These are phyloP conservation scores for Pythium volutum DNA, from an alignment of 352 stramenopile genomes.

Conservation along the genomic window DNA sequence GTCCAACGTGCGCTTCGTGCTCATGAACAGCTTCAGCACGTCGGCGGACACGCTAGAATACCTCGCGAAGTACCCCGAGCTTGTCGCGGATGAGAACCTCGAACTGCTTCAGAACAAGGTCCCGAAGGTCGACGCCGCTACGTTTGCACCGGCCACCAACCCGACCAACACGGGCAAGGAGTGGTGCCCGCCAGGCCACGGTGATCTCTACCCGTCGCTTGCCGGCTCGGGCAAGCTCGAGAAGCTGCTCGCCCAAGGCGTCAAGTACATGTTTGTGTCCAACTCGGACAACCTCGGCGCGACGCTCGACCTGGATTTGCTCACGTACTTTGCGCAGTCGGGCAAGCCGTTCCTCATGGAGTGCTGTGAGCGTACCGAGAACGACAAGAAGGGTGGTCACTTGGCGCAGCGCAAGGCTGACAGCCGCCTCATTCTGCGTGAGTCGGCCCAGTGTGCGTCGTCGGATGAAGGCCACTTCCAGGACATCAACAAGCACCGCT, in stretches of 20 bases:
- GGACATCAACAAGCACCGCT: conserved; percentile 86
- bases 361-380: conserved; percentile 97
- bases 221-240: conserved; percentile 83
- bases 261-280: conserved; percentile 91
- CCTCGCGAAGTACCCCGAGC: conserved; percentile 85
- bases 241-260: conserved; percentile 76
- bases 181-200: conserved; percentile 85
- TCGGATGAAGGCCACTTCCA: conserved; percentile 81
- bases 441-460: conserved; percentile 87
- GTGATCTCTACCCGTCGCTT: conserved; percentile 83
- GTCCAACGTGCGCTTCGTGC: conserved; percentile 89
- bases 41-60: conserved; percentile 85
- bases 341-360: conserved; percentile 91
- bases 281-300: conserved; percentile 89
- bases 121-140: conserved; percentile 92
- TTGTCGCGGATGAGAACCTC: conserved; percentile 93
- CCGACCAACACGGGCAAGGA: conserved; percentile 71
- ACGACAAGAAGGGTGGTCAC: conserved; percentile 99
- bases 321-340: conserved; percentile 90
- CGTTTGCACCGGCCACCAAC: conserved; percentile 63
- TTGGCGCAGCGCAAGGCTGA: conserved; percentile 91
- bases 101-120: conserved; percentile 99
- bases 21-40: conserved; percentile 90
- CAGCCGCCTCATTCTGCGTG: conserved; percentile 93
- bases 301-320: conserved; percentile 76